Evolutionary conservation across 768 basidiomycete genomes (phyloP).

Genomic region (Asterophora lycoperdoides): DNA sequence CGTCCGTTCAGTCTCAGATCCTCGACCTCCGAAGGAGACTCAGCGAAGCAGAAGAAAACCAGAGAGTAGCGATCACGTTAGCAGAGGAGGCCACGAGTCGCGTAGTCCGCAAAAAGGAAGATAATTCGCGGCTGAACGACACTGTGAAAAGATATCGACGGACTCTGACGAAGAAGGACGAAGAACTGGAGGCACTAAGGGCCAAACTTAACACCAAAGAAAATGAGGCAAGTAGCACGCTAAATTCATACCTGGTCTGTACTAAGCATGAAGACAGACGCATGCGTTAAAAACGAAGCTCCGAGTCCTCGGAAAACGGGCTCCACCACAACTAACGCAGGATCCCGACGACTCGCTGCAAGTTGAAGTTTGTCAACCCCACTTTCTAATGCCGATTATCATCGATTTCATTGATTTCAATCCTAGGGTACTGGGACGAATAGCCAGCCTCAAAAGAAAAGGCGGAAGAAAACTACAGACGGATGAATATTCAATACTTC

Average conservation of each 20-base stretch:
- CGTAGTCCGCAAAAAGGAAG: neutral
- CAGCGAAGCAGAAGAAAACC: neutral
- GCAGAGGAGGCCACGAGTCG: constrained; percentile 1
- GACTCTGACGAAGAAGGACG: constrained; percentile 6
- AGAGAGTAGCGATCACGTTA: neutral
- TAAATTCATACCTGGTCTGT: neutral
- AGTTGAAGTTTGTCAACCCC: constrained; percentile 5
- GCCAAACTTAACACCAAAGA: constrained; percentile 4
- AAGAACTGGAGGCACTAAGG: constrained; percentile 1
- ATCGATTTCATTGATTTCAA: neutral
- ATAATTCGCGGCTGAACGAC: constrained; percentile 3
- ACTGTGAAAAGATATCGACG: constrained; percentile 4
- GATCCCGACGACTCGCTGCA: constrained; percentile 17
- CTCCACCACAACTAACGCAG: neutral
- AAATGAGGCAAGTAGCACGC: constrained; percentile 2
- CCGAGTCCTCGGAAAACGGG: constrained; percentile 8
- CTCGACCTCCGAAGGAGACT: neutral
- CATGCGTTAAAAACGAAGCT: constrained; percentile 13
- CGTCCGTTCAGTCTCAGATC: neutral
- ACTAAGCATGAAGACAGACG: constrained; percentile 3
- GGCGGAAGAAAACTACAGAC: constrained; percentile 1
- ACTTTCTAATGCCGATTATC: neutral
- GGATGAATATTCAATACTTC: too few species aligned
- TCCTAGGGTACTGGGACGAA: neutral
- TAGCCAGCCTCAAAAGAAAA: constrained; percentile 1